phyloP scores from a whole-genome alignment of 1,284 basidiomycete genomes.

The Pseudozyma thailandica region DNA sequence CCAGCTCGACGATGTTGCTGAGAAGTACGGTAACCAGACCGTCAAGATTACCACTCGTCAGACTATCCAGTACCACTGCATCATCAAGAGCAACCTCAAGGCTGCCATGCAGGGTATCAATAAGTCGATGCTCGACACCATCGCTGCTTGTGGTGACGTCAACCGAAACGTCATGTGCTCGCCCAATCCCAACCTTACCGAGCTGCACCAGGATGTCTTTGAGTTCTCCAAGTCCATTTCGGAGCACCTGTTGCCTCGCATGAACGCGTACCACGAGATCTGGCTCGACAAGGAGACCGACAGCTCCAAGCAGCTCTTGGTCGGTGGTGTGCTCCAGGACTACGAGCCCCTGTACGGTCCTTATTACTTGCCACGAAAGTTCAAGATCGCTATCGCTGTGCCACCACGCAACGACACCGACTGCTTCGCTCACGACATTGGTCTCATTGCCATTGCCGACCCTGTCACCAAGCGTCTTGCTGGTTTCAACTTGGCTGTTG shows the following conservation, averaged over 20 bases:
- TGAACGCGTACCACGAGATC: slow-evolving; percentile 96
- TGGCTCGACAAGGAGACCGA: slow-evolving; percentile 80
- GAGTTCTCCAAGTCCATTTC: slow-evolving; percentile 87
- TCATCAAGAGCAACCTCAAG: slow-evolving; percentile 96
- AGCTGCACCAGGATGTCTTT: slow-evolving; percentile 84
- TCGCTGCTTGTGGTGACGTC: slow-evolving; percentile 98
- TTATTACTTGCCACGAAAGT: slow-evolving; percentile 95
- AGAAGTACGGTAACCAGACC: slow-evolving; percentile 91
- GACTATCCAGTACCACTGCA: slow-evolving; percentile 99
- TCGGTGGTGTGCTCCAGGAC: slow-evolving; percentile 89
- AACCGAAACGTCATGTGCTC: slow-evolving; percentile 93
- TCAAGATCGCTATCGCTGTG: slow-evolving; percentile 96
- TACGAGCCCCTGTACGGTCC: slow-evolving; percentile 96
- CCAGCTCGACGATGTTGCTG: slow-evolving; percentile 92
- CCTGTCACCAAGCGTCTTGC: slow-evolving; percentile 68
- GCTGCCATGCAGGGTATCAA: slow-evolving; percentile 97
- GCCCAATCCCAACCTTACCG: slow-evolving; percentile 86
- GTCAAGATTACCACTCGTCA: slow-evolving; percentile 98
- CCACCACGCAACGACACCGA: slow-evolving; percentile 97
- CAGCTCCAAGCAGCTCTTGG: slow-evolving; percentile 77
- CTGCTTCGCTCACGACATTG: slow-evolving; percentile 93
- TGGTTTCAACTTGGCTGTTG: slow-evolving; percentile 70
- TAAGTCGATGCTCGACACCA: slow-evolving; percentile 87
- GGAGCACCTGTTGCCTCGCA: slow-evolving; percentile 86
- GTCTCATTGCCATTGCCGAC: slow-evolving; percentile 90